Evolutionary conservation across 257 asterid genomes (phyloP).

Genomic region (Avicennia marina): DNA sequence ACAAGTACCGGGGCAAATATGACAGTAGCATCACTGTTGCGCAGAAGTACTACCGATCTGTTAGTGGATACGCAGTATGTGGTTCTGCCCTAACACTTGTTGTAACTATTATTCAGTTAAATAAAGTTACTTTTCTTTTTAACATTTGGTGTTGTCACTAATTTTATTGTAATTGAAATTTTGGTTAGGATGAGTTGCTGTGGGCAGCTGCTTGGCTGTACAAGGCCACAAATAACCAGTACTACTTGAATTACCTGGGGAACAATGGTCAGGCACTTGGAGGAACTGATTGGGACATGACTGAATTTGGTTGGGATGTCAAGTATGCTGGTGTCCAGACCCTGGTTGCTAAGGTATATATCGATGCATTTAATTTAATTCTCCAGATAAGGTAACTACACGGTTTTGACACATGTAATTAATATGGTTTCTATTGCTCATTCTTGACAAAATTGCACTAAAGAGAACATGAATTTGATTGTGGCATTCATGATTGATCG

Average conservation of each 20-base stretch:
- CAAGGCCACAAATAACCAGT: conserved; percentile 66
- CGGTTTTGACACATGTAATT: too few relatives aligned
- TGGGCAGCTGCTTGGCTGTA: conserved; percentile 99
- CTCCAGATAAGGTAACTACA: too few relatives aligned
- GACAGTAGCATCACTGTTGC: conserved; percentile 83
- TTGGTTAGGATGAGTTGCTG: conserved; percentile 72
- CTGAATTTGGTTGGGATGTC: conserved; percentile 96
- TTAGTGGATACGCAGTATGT: conserved; percentile 92
- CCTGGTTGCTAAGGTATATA: conserved; percentile 80
- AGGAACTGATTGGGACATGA: conserved; percentile 94
- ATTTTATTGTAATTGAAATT: too few relatives aligned
- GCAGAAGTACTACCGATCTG: conserved; percentile 87
- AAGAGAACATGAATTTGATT: too few relatives aligned
- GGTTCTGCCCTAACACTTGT: conserved; percentile 9
- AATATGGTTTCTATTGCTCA: too few relatives aligned
- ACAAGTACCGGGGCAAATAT: conserved; percentile 90
- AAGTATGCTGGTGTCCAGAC: conserved; percentile 93
- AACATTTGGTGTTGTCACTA: too few relatives aligned
- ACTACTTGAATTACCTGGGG: conserved; percentile 74
- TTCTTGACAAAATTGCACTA: too few relatives aligned
- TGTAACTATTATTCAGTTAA: not conserved
- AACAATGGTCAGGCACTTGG: conserved; percentile 77
- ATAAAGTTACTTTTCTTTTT: too few relatives aligned
- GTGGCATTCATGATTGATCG: not conserved
- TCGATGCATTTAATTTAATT: too few relatives aligned